A percentile compares a stretch with the other conserved stretches of the same genome.
Conservation (phyloP, 2,329 filamentous ascomycete genomes). For the Nigrospora sphaerica region DNA sequence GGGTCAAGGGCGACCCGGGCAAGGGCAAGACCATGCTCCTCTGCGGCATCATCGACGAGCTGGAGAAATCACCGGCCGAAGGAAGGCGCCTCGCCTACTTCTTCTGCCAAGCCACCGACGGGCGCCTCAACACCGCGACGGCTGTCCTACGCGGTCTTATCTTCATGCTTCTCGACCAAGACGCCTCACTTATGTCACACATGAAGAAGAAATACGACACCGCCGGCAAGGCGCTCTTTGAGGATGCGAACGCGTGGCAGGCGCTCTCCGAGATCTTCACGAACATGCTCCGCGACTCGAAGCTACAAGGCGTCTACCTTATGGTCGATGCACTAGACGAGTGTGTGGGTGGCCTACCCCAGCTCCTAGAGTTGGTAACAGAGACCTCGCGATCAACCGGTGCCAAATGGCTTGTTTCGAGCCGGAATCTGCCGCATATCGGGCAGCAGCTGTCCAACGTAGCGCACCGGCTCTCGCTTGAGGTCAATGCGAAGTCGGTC, state of each 20-base stretch:
- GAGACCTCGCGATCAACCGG: constrained; percentile 12
- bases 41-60: no score
- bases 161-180: no score
- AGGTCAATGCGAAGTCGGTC: constrained; percentile 27
- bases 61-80: no score
- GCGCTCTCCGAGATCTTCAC: constrained; percentile 29
- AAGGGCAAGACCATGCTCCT: no score
- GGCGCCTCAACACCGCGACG: not conserved
- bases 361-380: constrained; percentile 28
- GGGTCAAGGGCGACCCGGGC: no score
- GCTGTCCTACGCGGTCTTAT: no score
- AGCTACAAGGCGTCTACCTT: constrained; percentile 21
- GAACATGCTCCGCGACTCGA: constrained; percentile 29
- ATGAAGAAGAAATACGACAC: no score
- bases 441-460: constrained; percentile 16
- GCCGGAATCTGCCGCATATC: constrained; percentile 31
- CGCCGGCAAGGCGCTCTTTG: no score
- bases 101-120: no score
- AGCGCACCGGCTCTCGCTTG: constrained; percentile 21
- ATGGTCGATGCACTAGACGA: constrained; percentile 42
- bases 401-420: constrained; percentile 36
- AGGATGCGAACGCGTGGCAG: no score
- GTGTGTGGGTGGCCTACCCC: constrained; percentile 19
- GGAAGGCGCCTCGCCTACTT: no score
- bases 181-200: no score